Evolutionary conservation across 169 alveolate species (phyloP).

Genomic region (Babesia sp.): DNA sequence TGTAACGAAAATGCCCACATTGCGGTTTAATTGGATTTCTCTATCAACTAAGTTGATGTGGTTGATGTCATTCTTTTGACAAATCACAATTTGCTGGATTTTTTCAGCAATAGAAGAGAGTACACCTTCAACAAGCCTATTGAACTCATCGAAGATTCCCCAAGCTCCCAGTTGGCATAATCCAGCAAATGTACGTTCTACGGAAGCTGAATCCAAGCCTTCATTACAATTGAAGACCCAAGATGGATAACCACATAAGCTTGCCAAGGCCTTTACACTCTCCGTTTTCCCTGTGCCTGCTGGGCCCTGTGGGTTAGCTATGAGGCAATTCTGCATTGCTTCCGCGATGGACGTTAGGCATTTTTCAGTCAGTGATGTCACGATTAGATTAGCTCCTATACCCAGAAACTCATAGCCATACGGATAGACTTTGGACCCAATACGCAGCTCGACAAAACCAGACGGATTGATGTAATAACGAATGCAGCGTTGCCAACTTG

Average conservation of each 20-base stretch:
- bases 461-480: conserved; percentile 84
- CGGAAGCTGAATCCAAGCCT: conserved; percentile 95
- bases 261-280: conserved; percentile 96
- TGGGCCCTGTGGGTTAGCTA: conserved; percentile 99
- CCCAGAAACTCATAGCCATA: conserved; percentile 98
- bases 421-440: conserved; percentile 92
- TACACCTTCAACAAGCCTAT: conserved; percentile 94
- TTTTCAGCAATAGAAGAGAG: conserved; percentile 95
- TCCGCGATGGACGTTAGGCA: conserved; percentile 95
- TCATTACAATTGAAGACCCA: conserved; percentile 98
- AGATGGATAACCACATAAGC: conserved; percentile 93
- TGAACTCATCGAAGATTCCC: conserved; percentile 99
- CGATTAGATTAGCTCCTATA: conserved; percentile 93
- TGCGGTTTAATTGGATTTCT: conserved; percentile 87
- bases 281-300: conserved; percentile 99
- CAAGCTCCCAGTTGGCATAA: conserved; percentile 96
- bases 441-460: conserved; percentile 77
- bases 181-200: conserved; percentile 95
- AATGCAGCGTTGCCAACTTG: conserved; percentile 95
- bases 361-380: conserved; percentile 98
- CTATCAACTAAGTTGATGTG: conserved; percentile 82
- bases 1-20: conserved; percentile 96
- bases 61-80: conserved; percentile 81
- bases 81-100: conserved; percentile 87
- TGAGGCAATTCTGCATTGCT: conserved; percentile 94